Conservation (phyloP, 2,329 filamentous ascomycete genomes). For the Aureobasidium zeae region DNA sequence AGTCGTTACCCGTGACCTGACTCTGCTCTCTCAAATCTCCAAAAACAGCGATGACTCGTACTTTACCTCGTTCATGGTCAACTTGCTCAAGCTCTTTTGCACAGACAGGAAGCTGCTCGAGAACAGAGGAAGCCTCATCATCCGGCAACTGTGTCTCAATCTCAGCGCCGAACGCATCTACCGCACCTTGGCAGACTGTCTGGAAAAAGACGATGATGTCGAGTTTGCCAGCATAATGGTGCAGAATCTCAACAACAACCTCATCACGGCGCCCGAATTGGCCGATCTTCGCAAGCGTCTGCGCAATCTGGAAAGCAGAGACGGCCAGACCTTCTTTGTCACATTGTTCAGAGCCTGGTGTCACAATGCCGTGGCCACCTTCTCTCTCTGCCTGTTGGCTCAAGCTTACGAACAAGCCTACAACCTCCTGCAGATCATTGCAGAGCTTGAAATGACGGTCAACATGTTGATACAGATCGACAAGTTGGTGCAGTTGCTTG, state of each 20-base stretch:
- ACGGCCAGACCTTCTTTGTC: slow-evolving; percentile 92
- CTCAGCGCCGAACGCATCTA: slow-evolving; percentile 93
- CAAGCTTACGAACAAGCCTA: slow-evolving; percentile 98
- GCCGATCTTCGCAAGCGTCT: slow-evolving; percentile 82
- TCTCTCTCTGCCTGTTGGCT: slow-evolving; percentile 87
- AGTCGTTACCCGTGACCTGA: slow-evolving; percentile 88
- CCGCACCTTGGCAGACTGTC: slow-evolving; percentile 86
- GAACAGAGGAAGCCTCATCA: slow-evolving; percentile 89
- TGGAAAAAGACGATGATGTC: slow-evolving; percentile 94
- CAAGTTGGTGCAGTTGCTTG: slow-evolving; percentile 90
- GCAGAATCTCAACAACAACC: slow-evolving; percentile 96
- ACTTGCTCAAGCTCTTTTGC: slow-evolving; percentile 86
- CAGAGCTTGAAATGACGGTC: slow-evolving; percentile 96
- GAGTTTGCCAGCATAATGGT: slow-evolving; percentile 99
- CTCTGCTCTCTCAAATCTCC: slow-evolving; percentile 91
- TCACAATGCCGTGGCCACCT: slow-evolving; percentile 95
- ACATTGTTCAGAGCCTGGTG: slow-evolving; percentile 95
- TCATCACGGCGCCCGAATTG: slow-evolving; percentile 92
- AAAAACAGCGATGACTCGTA: slow-evolving; percentile 95
- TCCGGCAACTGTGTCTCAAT: slow-evolving; percentile 85
- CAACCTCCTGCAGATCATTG: slow-evolving; percentile 89
- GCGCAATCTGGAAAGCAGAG: slow-evolving; percentile 82
- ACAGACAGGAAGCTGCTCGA: slow-evolving; percentile 87
- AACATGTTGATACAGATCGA: slow-evolving; percentile 98
- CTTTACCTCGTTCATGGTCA: slow-evolving; percentile 97